A percentile compares a stretch with the other conserved stretches of the same genome.
Conservation (phyloP, 1,139 yeast species). For the Pichia inconspicua region DNA sequence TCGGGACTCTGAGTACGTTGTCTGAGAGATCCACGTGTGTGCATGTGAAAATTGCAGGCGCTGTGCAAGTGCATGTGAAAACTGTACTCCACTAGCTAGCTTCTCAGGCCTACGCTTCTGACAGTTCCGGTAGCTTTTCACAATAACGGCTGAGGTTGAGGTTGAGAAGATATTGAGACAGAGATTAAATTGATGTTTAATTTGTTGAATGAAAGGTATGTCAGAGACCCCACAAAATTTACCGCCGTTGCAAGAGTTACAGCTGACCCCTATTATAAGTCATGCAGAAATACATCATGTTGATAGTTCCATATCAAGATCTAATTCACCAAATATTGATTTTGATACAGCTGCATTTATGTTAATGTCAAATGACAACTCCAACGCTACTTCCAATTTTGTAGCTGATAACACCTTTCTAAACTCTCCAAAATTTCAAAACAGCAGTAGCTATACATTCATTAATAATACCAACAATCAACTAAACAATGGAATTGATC, state of each 20-base stretch:
- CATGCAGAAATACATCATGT: constrained; percentile 2
- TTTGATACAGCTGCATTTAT: constrained; percentile 11
- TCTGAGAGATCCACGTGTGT: neutral
- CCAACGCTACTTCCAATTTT: neutral
- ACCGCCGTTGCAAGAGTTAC: neutral
- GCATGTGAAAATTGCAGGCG: constrained; percentile 10
- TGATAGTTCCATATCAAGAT: neutral
- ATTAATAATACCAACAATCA: neutral
- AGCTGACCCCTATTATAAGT: constrained; percentile 6
- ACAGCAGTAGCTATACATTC: neutral
- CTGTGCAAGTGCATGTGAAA: neutral
- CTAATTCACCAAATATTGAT: constrained; percentile 1
- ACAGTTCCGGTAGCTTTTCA: too few species aligned
- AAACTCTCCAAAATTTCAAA: neutral
- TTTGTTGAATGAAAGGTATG: neutral
- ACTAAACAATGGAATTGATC: neutral
- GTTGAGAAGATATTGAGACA: neutral
- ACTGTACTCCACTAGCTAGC: neutral
- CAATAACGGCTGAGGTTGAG: too few species aligned
- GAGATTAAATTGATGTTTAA: neutral
- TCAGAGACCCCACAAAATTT: neutral
- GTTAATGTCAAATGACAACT: constrained; percentile 6
- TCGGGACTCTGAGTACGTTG: too few species aligned
- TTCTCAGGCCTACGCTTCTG: too few species aligned
- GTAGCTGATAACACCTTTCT: neutral